These are phyloP conservation scores for Apophysomyces ossiformis DNA, from an alignment of 371 early-diverging fungal genomes.

Conservation along the genomic window DNA sequence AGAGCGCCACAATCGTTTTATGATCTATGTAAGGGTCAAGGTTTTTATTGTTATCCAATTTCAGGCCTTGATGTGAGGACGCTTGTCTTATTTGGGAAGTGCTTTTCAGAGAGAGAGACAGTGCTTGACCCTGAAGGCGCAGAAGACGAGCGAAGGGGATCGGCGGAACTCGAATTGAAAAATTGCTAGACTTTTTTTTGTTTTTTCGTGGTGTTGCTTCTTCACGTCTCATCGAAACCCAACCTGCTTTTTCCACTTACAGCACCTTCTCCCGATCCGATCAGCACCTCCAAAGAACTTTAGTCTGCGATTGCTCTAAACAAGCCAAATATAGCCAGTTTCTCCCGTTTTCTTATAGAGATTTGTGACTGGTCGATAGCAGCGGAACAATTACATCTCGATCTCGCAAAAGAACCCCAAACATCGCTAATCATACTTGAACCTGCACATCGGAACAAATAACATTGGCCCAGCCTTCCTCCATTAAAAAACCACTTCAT, in stretches of 20 bases:
- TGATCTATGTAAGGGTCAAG: too few species aligned
- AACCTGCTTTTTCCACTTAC: neutral
- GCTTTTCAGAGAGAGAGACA: too few species aligned
- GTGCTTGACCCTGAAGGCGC: too few species aligned
- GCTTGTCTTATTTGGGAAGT: too few species aligned
- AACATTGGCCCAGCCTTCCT: conserved; percentile 4
- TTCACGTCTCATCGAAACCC: neutral
- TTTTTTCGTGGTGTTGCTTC: conserved; percentile 4
- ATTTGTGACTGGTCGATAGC: conserved; percentile 11
- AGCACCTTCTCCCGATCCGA: conserved; percentile 5
- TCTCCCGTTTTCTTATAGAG: neutral
- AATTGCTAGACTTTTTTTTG: conserved; percentile 14
- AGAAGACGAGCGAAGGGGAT: too few species aligned
- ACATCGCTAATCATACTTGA: conserved; percentile 6
- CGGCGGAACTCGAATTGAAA: conserved; percentile 8
- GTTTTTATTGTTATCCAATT: too few species aligned
- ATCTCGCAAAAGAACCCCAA: neutral
- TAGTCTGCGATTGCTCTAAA: neutral
- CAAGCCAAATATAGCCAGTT: neutral
- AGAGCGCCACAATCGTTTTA: too few species aligned
- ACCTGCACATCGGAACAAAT: neutral
- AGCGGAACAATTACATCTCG: conserved; percentile 7
- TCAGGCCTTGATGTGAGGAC: too few species aligned
- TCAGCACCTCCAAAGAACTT: neutral
- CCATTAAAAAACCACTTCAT: neutral